Evolutionary conservation across 2,329 filamentous ascomycete genomes (phyloP).

Genomic region (Cladosporium sp.): DNA sequence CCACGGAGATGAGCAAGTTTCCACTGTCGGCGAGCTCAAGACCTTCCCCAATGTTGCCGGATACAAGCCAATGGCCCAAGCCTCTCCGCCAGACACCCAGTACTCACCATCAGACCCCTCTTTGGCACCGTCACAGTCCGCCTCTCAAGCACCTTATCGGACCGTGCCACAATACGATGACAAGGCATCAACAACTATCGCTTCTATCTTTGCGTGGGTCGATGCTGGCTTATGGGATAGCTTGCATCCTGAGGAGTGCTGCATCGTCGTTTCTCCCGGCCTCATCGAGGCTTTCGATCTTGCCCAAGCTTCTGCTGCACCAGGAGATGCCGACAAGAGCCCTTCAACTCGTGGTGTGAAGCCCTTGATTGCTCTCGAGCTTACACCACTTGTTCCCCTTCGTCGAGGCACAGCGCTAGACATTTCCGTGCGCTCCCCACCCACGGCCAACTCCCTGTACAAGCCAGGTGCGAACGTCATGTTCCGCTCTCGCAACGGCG

Average conservation of each 20-base stretch:
- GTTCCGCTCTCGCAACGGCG: conserved; percentile 72
- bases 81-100: conserved; percentile 24
- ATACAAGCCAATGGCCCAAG: conserved; percentile 29
- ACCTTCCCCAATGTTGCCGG: conserved; percentile 28
- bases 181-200: conserved; percentile 53
- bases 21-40: conserved; percentile 31
- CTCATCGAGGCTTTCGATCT: conserved; percentile 61
- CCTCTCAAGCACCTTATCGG: conserved; percentile 67
- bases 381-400: conserved; percentile 86
- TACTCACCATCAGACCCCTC: conserved; percentile 45
- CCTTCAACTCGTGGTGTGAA: conserved; percentile 35
- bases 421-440: conserved; percentile 86
- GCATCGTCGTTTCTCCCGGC: conserved; percentile 58
- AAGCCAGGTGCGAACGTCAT: conserved; percentile 72
- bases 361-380: conserved; percentile 66
- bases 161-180: conserved; percentile 45
- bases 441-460: conserved; percentile 67
- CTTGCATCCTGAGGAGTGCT: conserved; percentile 58
- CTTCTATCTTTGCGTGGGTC: conserved; percentile 60
- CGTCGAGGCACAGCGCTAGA: conserved; percentile 88
- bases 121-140: conserved; percentile 73
- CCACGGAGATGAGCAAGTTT: conserved; percentile 30
- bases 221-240: conserved; percentile 58
- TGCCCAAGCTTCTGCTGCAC: conserved; percentile 37
- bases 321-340: conserved; percentile 37